These are phyloP conservation scores for Flammula alnicola DNA, from an alignment of 1,284 basidiomycete species.

Conservation along the genomic window DNA sequence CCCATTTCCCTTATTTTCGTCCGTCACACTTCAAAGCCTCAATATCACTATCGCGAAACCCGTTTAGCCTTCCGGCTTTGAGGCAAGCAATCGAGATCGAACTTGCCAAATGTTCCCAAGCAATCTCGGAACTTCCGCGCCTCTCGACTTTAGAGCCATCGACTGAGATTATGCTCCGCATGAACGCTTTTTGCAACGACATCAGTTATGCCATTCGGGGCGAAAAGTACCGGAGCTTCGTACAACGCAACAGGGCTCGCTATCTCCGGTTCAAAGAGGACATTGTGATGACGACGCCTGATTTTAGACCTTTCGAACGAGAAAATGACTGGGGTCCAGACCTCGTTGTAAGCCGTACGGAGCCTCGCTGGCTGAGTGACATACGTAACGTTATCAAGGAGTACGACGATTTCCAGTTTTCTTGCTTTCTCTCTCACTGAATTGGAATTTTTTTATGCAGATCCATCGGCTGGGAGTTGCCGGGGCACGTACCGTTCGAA, in stretches of 20 bases:
- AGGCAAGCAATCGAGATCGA: conserved; percentile 39
- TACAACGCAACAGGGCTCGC: conserved; percentile 24
- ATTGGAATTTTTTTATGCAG: conserved; percentile 38
- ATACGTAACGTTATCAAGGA: conserved; percentile 25
- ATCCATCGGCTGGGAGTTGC: conserved; percentile 56
- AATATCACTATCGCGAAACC: background rate
- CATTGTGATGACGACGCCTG: conserved; percentile 26
- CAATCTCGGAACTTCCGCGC: conserved; percentile 48
- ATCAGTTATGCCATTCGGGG: conserved; percentile 41
- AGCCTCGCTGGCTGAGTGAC: conserved; percentile 14
- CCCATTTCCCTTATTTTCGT: background rate
- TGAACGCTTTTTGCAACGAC: conserved; percentile 46
- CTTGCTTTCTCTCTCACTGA: no score
- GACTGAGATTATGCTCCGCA: conserved; percentile 48
- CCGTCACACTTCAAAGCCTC: background rate
- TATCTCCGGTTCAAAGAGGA: conserved; percentile 31
- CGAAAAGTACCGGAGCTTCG: conserved; percentile 26
- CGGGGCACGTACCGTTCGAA: conserved; percentile 53
- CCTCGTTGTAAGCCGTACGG: no score
- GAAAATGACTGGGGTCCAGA: no score
- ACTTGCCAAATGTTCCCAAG: conserved; percentile 39
- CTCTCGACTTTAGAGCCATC: conserved; percentile 44
- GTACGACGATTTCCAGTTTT: conserved; percentile 7
- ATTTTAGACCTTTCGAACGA: conserved; percentile 25
- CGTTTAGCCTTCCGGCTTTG: conserved; percentile 51